Evolutionary conservation across 23 red algal genomes (phyloP), one percentile per base, ranked within the genome.

Genomic region (Porphyridium purpureum): DNA sequence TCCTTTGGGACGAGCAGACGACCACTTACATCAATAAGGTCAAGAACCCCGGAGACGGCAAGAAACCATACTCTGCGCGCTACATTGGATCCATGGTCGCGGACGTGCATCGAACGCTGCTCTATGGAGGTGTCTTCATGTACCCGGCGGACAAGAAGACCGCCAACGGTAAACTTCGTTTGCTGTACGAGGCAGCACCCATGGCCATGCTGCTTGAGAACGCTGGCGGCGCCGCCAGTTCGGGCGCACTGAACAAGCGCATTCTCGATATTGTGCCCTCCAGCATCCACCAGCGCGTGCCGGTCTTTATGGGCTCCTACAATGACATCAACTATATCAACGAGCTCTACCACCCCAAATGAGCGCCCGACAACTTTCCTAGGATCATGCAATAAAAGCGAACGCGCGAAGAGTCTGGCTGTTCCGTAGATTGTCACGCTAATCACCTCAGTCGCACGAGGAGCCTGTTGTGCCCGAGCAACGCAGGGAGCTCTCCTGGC

Each of bases 1-100:
- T 70, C 48, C 76, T 80, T 41, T 98, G 90, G 90, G 78, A 85
- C 44, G 63, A 68, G 56, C 47, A 78, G 21, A 82, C 79, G 8
- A 73, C 64, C 4, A 69, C 85, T 48, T 98, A 81, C 59, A 67
- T 98, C 21, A 50, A 98, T 29, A 57, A 46, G 27, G 51, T 86
- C 44, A 98, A 98, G 57, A 86, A 66, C 38, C 90, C 90, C 1
- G 42, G 48, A 32, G 80, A 67, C 33, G 74, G 67, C 3, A 75
- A 80, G 72, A 72, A 64, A 27, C 70, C 66, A 30, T 83, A 44
- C 17, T 44, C 38, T 17, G 11, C 17, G 11, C 50, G 88, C 7
- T 80, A 84, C 50, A 76, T 84, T 22, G 88, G 88, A 29, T 81
- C 71, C 20, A 95, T 95, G 88, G 88, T 95, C 4, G 79, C 88